Conservation (phyloP, 345 rosid genomes). For the Trapa bicornis region DNA sequence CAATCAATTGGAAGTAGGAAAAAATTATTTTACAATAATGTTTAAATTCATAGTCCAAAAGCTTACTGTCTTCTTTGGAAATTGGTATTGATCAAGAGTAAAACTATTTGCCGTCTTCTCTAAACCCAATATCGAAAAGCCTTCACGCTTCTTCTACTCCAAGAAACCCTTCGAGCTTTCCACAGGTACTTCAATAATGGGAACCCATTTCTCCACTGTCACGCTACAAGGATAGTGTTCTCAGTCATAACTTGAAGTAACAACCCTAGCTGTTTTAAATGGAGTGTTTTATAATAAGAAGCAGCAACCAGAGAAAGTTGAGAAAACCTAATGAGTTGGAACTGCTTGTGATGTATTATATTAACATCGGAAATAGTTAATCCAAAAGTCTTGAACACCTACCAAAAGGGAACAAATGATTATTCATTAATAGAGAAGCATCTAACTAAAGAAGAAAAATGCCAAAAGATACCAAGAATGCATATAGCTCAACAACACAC, state of each 20-base stretch:
- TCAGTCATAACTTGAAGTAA: not conserved
- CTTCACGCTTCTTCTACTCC: slow-evolving; percentile 77
- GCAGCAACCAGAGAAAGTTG: not conserved
- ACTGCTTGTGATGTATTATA: slow-evolving; percentile 68
- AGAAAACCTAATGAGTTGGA: slow-evolving; percentile 80
- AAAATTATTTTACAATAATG: no score
- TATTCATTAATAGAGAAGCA: not conserved
- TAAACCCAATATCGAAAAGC: slow-evolving; percentile 78
- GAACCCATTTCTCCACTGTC: slow-evolving; percentile 97
- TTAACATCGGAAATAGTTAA: slow-evolving; percentile 62
- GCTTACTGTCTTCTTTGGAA: slow-evolving; percentile 71
- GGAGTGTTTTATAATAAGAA: no score
- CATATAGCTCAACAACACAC: slow-evolving; percentile 18
- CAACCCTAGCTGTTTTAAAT: not conserved
- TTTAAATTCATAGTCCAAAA: not conserved
- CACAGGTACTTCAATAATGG: slow-evolving; percentile 72
- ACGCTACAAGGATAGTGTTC: slow-evolving; percentile 38
- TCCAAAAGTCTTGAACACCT: slow-evolving; percentile 79
- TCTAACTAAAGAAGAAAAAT: not conserved
- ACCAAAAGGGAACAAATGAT: slow-evolving; percentile 12
- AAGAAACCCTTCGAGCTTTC: slow-evolving; percentile 60
- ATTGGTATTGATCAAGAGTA: slow-evolving; percentile 54
- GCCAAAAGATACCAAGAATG: slow-evolving; percentile 2
- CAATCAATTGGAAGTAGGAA: not conserved
- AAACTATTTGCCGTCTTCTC: slow-evolving; percentile 90